phyloP scores from a whole-genome alignment of 805 yeast species.

The Candida awuae region DNA sequence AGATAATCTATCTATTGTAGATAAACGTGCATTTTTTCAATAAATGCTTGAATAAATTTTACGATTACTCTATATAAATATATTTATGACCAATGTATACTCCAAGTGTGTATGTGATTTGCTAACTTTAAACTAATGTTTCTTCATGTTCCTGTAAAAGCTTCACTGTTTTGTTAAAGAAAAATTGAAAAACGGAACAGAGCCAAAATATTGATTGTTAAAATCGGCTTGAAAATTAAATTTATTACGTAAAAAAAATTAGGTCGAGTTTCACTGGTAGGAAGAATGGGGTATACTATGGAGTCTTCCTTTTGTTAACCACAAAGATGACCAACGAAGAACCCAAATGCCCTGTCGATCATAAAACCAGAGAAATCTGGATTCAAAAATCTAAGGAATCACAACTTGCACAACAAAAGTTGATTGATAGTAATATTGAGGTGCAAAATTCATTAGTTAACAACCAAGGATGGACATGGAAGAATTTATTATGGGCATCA shows the following conservation, averaged over 20 bases:
- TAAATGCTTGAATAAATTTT: not conserved
- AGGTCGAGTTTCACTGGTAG: not conserved
- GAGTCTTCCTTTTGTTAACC: no score
- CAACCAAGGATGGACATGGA: slow-evolving; percentile 11
- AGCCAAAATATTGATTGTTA: no score
- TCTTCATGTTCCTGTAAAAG: no score
- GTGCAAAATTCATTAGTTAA: not conserved
- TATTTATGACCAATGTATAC: not conserved
- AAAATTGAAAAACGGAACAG: no score
- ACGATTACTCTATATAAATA: no score
- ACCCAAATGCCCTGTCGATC: slow-evolving; percentile 62
- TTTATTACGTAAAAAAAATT: no score
- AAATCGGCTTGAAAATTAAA: no score
- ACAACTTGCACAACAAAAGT: slow-evolving; percentile 11
- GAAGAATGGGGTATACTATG: no score
- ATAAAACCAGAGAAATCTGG: slow-evolving; percentile 53
- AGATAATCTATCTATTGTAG: not conserved
- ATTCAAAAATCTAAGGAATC: slow-evolving; percentile 28
- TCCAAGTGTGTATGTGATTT: not conserved
- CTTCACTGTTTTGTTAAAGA: no score
- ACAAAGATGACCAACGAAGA: slow-evolving; percentile 19
- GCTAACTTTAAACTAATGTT: not conserved
- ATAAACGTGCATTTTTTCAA: not conserved
- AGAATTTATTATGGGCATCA: slow-evolving; percentile 19
- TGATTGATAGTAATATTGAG: not conserved